These are phyloP conservation scores for Lactarius pseudohatsudake DNA, from an alignment of 768 basidiomycete species.

Conservation along the genomic window DNA sequence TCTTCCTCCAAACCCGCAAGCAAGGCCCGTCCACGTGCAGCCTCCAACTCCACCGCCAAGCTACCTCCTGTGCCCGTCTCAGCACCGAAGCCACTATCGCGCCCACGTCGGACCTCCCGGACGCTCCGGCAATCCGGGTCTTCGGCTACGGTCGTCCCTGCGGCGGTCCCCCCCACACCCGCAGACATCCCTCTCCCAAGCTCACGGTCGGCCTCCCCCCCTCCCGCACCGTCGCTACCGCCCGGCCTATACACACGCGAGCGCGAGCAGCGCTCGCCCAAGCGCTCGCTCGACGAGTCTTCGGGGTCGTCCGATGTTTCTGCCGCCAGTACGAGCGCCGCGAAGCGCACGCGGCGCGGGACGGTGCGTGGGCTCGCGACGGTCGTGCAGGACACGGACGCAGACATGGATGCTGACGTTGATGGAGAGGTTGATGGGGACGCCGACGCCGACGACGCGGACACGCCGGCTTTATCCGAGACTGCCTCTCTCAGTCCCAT, in stretches of 20 bases:
- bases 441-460: constrained; percentile 32
- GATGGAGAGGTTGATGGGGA: constrained; percentile 36
- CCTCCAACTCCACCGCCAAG: constrained; percentile 20
- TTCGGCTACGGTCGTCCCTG: constrained; percentile 15
- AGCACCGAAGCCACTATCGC: constrained; percentile 23
- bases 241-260: constrained; percentile 33
- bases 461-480: constrained; percentile 47
- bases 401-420: constrained; percentile 34
- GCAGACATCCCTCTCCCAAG: constrained; percentile 40
- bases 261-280: constrained; percentile 48
- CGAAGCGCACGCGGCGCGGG: constrained; percentile 34
- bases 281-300: constrained; percentile 60
- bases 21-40: constrained; percentile 29
- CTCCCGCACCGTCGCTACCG: constrained; percentile 34
- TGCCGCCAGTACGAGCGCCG: constrained; percentile 32
- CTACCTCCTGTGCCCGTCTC: constrained; percentile 26
- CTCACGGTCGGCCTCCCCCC: constrained; percentile 40
- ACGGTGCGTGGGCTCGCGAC: constrained; percentile 17
- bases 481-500: constrained; percentile 34
- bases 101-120: constrained; percentile 21
- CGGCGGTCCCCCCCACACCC: constrained; percentile 32
- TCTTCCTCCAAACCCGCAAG: constrained; percentile 30
- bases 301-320: constrained; percentile 42
- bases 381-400: constrained; percentile 27
- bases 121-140: constrained; percentile 14